These are phyloP conservation scores for Stentor roeselii DNA, from an alignment of 73 alveolate genomes.

Conservation along the genomic window DNA sequence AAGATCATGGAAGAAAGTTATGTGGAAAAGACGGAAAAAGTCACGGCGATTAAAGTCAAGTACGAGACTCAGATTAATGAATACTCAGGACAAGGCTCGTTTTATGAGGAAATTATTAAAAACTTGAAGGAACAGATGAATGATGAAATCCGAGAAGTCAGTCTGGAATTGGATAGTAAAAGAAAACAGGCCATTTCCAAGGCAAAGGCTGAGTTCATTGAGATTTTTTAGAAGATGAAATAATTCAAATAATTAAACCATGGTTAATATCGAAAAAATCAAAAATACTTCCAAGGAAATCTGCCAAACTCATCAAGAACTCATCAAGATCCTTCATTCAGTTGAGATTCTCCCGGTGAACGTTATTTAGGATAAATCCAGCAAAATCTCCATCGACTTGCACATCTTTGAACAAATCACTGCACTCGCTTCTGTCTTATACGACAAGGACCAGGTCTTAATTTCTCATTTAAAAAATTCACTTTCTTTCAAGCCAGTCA, in stretches of 20 bases:
- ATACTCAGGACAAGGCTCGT: not conserved
- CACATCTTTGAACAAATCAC: slow-evolving; percentile 6
- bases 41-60: not conserved
- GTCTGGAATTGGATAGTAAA: not conserved
- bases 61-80: not conserved
- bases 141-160: not conserved
- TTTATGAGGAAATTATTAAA: not conserved
- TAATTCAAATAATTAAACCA: not conserved
- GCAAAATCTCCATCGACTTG: slow-evolving; percentile 7
- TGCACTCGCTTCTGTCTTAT: not conserved
- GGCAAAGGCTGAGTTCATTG: not conserved
- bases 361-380: not conserved
- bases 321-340: not conserved
- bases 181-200: not conserved
- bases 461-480: not conserved
- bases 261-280: not conserved
- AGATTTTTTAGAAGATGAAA: not conserved
- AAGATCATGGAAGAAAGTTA: not conserved
- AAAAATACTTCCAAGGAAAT: not conserved
- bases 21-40: not conserved
- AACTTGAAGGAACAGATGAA: not conserved
- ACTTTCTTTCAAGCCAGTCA: not conserved
- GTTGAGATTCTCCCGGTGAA: not conserved
- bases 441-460: not conserved
- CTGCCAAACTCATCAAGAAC: slow-evolving; percentile 4